Evolutionary conservation across 2,329 filamentous ascomycete genomes (phyloP).

Genomic region (Daldinia sp.): DNA sequence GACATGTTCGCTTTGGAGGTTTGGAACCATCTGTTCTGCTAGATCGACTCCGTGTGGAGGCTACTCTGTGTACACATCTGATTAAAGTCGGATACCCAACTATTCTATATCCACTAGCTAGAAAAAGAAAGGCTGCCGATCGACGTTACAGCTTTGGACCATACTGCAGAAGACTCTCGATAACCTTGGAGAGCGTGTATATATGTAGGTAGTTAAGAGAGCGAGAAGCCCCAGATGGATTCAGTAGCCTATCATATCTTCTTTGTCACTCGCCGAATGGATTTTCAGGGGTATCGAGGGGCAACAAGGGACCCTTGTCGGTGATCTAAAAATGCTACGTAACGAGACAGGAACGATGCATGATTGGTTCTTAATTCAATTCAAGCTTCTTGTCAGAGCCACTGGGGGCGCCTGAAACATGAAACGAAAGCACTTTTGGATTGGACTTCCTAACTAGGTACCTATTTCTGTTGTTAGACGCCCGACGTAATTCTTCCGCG

Average conservation of each 20-base stretch:
- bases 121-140: slow-evolving; percentile 5
- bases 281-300: slow-evolving; percentile 25
- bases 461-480: slow-evolving; percentile 25
- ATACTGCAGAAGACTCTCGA: slow-evolving; percentile 3
- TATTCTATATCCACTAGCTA: slow-evolving; percentile 5
- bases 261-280: not conserved
- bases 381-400: slow-evolving; percentile 4
- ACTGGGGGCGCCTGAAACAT: slow-evolving; percentile 15
- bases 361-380: slow-evolving; percentile 23
- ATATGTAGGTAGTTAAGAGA: slow-evolving; percentile 15
- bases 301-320: slow-evolving; percentile 2
- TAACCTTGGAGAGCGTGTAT: slow-evolving; percentile 12
- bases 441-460: slow-evolving; percentile 8
- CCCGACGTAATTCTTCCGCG: slow-evolving; percentile 23
- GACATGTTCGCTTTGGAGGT: not conserved
- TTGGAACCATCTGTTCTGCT: not conserved
- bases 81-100: no score
- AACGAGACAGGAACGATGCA: not conserved
- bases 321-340: slow-evolving; percentile 17
- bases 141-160: not conserved
- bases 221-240: slow-evolving; percentile 5
- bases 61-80: not conserved
- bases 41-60: not conserved
- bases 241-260: not conserved
- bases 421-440: slow-evolving; percentile 15